Evolutionary conservation across 208 protist species (phyloP), one percentile per base, ranked within the genome.

Genomic region (Phytomonas francai): DNA sequence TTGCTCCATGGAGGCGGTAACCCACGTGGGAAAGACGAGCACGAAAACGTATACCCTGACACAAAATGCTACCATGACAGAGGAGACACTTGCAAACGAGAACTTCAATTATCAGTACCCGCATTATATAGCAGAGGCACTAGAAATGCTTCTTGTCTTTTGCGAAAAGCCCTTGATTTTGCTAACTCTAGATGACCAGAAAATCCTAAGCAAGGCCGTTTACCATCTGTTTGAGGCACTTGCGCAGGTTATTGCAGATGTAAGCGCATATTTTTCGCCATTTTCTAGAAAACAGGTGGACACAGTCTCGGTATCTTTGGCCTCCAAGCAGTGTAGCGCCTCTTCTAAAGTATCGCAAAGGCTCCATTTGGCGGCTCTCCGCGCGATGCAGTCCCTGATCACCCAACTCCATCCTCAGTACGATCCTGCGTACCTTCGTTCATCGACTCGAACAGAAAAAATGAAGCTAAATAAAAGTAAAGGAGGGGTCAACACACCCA

Each of bases 261-360:
- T 36, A 19, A 31, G 58, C 27, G 58, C 58, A 25, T 36, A 31
- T 25, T 36, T 62, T 22, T 54, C 45, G 8, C 45, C 45, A 16
- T 19, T 25, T 54, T 54, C 45, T 0, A 19, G 0, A 19, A 54
- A 54, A 25, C 19, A 19, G 11, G 22, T 54, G 58, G 58, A 62
- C n/a, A 62, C 11, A 28, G 31, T 22, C 19, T 59, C 9, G 49
- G 58, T 32, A 31, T 27, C 31, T 57, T 72, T 62, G 62, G 67
- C 22, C 34, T 75, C 32, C 16, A 65, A 14, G 74, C 70, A 12
- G 19, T 65, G 45, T 45, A 74, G 8, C 66, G 66, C 3, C 28
- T 78, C 9, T 59, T 22, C 45, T 54, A 54, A 54, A 19, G 22
- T 54, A 8, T 22, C 64, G 4, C 64, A 59, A 27, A 68, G 28